Evolutionary conservation across 1,139 yeast genomes (phyloP).

Genomic region (Petasospora rhodanensis): DNA sequence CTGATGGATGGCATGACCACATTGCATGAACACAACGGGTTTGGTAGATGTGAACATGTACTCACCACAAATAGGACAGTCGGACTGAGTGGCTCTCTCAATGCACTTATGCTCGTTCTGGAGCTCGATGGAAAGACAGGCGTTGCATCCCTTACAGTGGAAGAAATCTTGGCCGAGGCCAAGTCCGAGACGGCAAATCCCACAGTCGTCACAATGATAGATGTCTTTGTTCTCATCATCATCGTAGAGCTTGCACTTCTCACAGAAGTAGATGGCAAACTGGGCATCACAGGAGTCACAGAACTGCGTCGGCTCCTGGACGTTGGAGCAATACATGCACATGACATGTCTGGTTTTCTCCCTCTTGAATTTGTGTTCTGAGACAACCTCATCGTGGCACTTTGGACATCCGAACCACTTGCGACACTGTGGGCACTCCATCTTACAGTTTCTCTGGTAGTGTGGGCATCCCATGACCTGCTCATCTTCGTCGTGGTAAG

Average conservation of each 20-base stretch:
- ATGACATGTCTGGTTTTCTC: constrained; percentile 61
- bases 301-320: constrained; percentile 67
- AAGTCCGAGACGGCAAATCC: constrained; percentile 84
- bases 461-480: constrained; percentile 72
- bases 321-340: constrained; percentile 75
- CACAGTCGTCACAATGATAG: constrained; percentile 90
- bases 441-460: constrained; percentile 77
- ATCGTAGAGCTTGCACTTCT: constrained; percentile 75
- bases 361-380: constrained; percentile 62
- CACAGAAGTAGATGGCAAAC: constrained; percentile 75
- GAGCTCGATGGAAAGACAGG: constrained; percentile 78
- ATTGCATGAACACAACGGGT: constrained; percentile 83
- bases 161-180: constrained; percentile 87
- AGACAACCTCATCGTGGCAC: constrained; percentile 68
- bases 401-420: constrained; percentile 80
- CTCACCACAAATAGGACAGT: constrained; percentile 92
- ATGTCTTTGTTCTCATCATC: constrained; percentile 77
- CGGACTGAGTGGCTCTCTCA: constrained; percentile 81
- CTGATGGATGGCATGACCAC: constrained; percentile 94
- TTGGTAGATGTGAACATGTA: constrained; percentile 82
- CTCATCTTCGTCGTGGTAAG: constrained; percentile 43
- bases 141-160: constrained; percentile 88
- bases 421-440: constrained; percentile 54
- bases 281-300: constrained; percentile 64
- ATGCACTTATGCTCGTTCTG: constrained; percentile 78